Conservation (phyloP, 148 eudicot genomes). For the Cornus suecica region DNA sequence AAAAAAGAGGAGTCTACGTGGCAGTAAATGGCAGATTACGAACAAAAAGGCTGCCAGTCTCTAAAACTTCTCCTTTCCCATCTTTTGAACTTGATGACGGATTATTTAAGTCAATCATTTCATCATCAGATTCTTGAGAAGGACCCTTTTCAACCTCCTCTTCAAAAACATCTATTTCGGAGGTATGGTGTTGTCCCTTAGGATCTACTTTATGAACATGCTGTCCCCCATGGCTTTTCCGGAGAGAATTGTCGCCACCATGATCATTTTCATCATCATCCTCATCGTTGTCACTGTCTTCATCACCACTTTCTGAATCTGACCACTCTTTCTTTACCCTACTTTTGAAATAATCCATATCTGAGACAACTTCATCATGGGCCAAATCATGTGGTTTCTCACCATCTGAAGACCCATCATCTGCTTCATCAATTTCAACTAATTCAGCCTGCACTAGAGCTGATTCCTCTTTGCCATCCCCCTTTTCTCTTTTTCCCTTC, state of each 20-base stretch:
- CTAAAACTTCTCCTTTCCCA: conserved; percentile 40
- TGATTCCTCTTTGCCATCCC: conserved; percentile 21
- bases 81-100: conserved; percentile 33
- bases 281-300: conserved; percentile 26
- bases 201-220: conserved; percentile 23
- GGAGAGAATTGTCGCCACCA: conserved; percentile 12
- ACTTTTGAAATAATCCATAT: conserved; percentile 82
- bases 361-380: conserved; percentile 48
- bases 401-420: conserved; percentile 19
- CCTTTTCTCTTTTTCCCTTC: conserved; percentile 23
- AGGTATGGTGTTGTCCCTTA: conserved; percentile 16
- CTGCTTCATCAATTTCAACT: conserved; percentile 27
- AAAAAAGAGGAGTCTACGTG: conserved; percentile 40
- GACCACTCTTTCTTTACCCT: conserved; percentile 83
- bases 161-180: conserved; percentile 16
- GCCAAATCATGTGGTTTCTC: conserved; percentile 24
- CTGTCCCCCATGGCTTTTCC: conserved; percentile 2
- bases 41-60: conserved; percentile 75
- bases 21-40: conserved; percentile 86
- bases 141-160: conserved; percentile 23
- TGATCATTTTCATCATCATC: conserved; percentile 21
- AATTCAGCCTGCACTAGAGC: conserved; percentile 8
- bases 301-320: conserved; percentile 64
- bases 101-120: conserved; percentile 24
- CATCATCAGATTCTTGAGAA: conserved; percentile 30